Evolutionary conservation across 495 filamentous ascomycete genomes (phyloP), one percentile per base, ranked within the genome.

Genomic region (Lasiosphaeriaceae sp.): DNA sequence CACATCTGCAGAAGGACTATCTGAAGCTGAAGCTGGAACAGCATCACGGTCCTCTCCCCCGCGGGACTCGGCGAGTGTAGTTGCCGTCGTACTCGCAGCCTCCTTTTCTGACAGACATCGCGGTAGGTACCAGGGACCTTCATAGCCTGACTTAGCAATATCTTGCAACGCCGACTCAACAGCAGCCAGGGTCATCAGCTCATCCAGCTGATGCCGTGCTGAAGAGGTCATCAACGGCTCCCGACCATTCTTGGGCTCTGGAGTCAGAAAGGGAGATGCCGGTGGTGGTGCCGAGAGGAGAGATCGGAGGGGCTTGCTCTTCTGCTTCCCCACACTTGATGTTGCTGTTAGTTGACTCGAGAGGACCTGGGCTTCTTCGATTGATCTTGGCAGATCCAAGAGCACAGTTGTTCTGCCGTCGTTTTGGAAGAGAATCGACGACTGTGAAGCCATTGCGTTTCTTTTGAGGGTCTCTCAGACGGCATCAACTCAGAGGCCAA

Each of bases 121-220:
- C 8, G 73, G 71, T 12, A 80, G 61, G 56, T 69, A 77, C 74
- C 77, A 83, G 5, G 66, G 67, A 14, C 76, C 78, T 7, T 62
- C n/a, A 51, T 77, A 72, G 26, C 14, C 12, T 17, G 55, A 56
- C 4, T 34, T 35, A 21, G 45, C 60, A 17, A 71, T 64, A 20
- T 74, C 61, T 12, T 74, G 58, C 20, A 82, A 68, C 22, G 79
- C 75, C 7, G 67, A 53, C 52, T 71, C 69, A 21, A 70, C 70
- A n/a, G 65, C 66, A 21, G 73, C 74, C 17, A 68, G 52, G 44
- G 73, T 70, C 76, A 79, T 80, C 43, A 80, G 54, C 56, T 76
- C 74, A 14, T 73, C 66, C 52, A 80, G 50, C 23, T 73, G 26
- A 9, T 31, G 26, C 26, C 26, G 74, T n/a, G 70, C 67, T 11